Percentiles rank a stretch among this genome's conserved stretches.
These are phyloP conservation scores for Nissolia schottii DNA, from an alignment of 306 rosid species.

Conservation along the genomic window DNA sequence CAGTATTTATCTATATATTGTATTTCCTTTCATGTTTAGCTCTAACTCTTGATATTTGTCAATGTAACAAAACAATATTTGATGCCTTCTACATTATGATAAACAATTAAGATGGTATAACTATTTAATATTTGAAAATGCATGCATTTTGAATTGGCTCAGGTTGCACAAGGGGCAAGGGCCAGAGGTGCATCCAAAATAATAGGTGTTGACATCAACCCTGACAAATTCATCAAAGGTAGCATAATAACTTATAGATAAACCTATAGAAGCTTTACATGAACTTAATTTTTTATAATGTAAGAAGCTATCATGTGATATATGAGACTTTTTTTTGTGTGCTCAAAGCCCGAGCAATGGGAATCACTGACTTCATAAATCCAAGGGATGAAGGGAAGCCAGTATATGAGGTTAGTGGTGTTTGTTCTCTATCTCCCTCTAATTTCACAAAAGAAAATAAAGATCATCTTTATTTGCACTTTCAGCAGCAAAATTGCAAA, in stretches of 20 bases:
- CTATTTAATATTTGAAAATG: too few species aligned
- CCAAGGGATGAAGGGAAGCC: slow-evolving; percentile 58
- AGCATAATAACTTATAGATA: too few species aligned
- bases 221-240: slow-evolving; percentile 55
- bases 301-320: too few species aligned
- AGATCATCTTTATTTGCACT: neutral
- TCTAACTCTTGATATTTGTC: too few species aligned
- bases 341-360: slow-evolving; percentile 50
- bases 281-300: too few species aligned
- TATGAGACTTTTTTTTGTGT: neutral
- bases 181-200: slow-evolving; percentile 73
- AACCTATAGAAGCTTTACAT: too few species aligned
- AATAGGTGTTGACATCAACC: slow-evolving; percentile 74
- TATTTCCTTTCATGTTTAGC: too few species aligned
- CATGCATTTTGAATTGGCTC: neutral
- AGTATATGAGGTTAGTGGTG: slow-evolving; percentile 46
- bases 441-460: neutral
- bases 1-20: too few species aligned
- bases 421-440: neutral
- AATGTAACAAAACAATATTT: too few species aligned
- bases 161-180: slow-evolving; percentile 82
- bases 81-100: too few species aligned
- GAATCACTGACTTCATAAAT: slow-evolving; percentile 63
- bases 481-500: neutral
- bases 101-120: too few species aligned